phyloP scores from a whole-genome alignment of 371 early-diverging fungal species.

The Rhizopus arrhizus region DNA sequence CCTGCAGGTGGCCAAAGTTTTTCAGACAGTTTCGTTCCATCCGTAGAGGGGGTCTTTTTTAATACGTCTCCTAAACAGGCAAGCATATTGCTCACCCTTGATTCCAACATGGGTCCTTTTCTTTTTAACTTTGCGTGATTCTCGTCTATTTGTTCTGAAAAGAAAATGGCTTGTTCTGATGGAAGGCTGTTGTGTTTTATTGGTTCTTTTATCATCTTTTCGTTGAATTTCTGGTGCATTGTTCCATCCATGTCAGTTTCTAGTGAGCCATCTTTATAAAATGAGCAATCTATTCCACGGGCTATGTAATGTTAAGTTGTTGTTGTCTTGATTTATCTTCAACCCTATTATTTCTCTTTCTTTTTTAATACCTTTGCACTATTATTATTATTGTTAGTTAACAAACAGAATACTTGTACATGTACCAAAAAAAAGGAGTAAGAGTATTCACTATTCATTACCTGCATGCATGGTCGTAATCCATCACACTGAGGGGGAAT shows the following conservation, averaged over 20 bases:
- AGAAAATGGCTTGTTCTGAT: conserved; percentile 11
- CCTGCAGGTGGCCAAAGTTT: conserved; percentile 7
- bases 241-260: conserved; percentile 12
- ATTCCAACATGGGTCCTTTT: conserved; percentile 27
- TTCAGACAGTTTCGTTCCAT: background rate
- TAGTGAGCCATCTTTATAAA: conserved; percentile 32
- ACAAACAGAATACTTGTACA: background rate
- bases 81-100: conserved; percentile 21
- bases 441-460: conserved; percentile 2
- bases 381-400: no score
- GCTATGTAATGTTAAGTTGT: conserved; percentile 1
- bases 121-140: conserved; percentile 26
- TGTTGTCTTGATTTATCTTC: conserved; percentile 1
- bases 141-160: conserved; percentile 16
- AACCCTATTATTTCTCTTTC: conserved; percentile 1
- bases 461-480: conserved; percentile 37
- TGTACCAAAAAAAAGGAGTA: background rate
- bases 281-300: conserved; percentile 19
- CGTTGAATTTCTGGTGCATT: background rate
- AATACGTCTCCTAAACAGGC: conserved; percentile 1
- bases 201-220: conserved; percentile 1
- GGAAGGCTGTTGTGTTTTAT: background rate
- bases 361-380: conserved; percentile 34
- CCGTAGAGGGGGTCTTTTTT: conserved; percentile 3
- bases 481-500: conserved; percentile 26